These are phyloP conservation scores for Microcos paniculata DNA, from an alignment of 345 rosid species.

Conservation along the genomic window DNA sequence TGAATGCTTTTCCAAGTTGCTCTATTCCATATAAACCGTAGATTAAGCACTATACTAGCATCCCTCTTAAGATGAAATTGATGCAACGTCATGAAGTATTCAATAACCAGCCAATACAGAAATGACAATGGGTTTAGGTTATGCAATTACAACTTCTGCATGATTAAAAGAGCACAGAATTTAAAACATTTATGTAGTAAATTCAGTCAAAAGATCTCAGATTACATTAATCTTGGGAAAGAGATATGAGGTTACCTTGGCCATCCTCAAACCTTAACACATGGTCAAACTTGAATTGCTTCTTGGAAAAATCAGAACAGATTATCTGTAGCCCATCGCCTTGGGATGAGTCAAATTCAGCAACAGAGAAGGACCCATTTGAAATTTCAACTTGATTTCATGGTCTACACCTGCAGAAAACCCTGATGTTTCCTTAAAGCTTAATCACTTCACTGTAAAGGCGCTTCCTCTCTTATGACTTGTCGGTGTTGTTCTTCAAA, in stretches of 20 bases:
- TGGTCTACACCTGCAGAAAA: constrained; percentile 97
- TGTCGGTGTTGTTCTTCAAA: constrained; percentile 65
- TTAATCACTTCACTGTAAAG: constrained; percentile 90
- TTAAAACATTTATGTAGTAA: constrained; percentile 20
- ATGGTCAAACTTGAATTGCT: no score
- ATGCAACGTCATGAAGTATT: no score
- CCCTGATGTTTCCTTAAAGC: constrained; percentile 92
- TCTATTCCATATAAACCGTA: no score
- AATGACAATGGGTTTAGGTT: constrained; percentile 66
- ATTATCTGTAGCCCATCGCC: constrained; percentile 73
- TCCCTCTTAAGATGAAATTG: no score
- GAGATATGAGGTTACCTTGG: constrained; percentile 56
- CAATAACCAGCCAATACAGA: constrained; percentile 93
- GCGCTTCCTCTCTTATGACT: constrained; percentile 65
- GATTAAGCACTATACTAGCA: no score
- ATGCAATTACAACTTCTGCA: constrained; percentile 87
- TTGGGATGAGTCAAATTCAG: constrained; percentile 68
- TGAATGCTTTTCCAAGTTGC: no score
- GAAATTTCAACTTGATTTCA: constrained; percentile 55
- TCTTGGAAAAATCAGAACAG: constrained; percentile 73
- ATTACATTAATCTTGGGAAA: no score
- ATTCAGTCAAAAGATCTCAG: constrained; percentile 5
- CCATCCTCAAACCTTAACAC: no score
- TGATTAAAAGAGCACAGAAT: neutral
- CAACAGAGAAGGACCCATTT: constrained; percentile 54